Base-by-base conservation (phyloP, 441 rosid genomes). In the Theobroma grandiflorum region DNA sequence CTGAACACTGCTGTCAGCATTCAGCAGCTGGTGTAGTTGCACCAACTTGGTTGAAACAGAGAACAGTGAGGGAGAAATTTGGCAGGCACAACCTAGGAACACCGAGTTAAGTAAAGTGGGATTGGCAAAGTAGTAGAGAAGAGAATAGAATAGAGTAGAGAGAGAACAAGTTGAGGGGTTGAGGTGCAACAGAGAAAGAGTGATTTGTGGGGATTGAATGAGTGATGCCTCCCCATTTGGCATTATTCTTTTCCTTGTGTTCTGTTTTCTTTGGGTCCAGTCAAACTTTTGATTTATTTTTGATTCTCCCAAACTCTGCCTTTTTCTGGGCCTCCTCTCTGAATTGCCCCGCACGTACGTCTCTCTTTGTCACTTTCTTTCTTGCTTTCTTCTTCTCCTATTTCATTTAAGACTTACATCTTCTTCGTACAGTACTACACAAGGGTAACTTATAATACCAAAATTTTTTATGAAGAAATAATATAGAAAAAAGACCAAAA, bases 211-310 rank as follows among this genome's bases (percentile, higher is more conserved):
- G 79, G 78, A 72, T 6, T 14, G 59, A 14, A 0, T 38, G 26
- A 18, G 45, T 11, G 65, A 61, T 11, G 6, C 26, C 15, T n/a
- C 42, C 20, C 33, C 59, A 53, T 42, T 67, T 40, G 40, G 15
- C 18, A 10, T 4, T 10, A n/a, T 65, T 8, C 2, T 71, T 58
- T n/a, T 50, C 5, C n/a, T 20, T 45, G 20, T 3, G 26, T 67
- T 71, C 58, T 33, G n/a, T 66, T 38, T 75, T 79, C 20, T 6
- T 59, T 57, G 84, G 79, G 85, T 65, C 79, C 81, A 74, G 91
- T 88, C 92, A 88, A 88, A 88, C 87, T 84, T 87, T 75, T 83
- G 87, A 79, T 85, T 81, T 79, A 80, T 80, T 82, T 79, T 55
- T n/a, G 66, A 65, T 82, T 73, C 80, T 74, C 72, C 47, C 70